phyloP scores from a whole-genome alignment of 768 basidiomycete genomes.

The Lactifluus volemus region DNA sequence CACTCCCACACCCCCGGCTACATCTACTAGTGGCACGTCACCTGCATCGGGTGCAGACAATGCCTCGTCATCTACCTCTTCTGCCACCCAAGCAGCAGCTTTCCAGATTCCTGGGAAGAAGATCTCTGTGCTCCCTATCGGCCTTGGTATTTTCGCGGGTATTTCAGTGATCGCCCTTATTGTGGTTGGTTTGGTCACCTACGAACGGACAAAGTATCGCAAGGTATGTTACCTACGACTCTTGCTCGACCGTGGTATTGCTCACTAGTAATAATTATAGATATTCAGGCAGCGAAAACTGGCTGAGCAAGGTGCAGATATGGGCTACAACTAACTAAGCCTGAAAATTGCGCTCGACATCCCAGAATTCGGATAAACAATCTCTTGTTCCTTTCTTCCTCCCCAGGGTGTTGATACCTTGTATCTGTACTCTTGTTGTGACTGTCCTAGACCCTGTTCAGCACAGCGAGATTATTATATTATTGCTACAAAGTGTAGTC shows the following conservation, averaged over 20 bases:
- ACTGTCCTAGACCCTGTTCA: not conserved
- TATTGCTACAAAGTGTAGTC: not conserved
- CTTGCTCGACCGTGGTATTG: not conserved
- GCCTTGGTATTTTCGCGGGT: slow-evolving; percentile 76
- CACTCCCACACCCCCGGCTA: slow-evolving; percentile 18
- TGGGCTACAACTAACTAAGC: slow-evolving; percentile 53
- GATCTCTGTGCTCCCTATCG: slow-evolving; percentile 70
- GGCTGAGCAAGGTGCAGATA: slow-evolving; percentile 48
- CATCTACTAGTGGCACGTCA: not conserved
- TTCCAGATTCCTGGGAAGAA: slow-evolving; percentile 67
- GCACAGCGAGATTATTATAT: not conserved
- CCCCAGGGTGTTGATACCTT: not conserved
- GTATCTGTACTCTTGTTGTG: not conserved
- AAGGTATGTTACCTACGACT: slow-evolving; percentile 40
- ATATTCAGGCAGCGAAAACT: slow-evolving; percentile 68
- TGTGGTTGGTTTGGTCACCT: slow-evolving; percentile 77
- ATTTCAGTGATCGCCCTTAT: slow-evolving; percentile 78
- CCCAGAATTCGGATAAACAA: not conserved
- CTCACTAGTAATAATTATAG: slow-evolving; percentile 1
- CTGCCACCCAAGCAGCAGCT: slow-evolving; percentile 25
- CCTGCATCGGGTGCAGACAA: slow-evolving; percentile 20
- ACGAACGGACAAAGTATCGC: slow-evolving; percentile 81
- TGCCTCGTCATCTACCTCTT: slow-evolving; percentile 5
- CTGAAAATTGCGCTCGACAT: slow-evolving; percentile 5
- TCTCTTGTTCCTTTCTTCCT: not conserved